Conservation (phyloP, 2,329 filamentous ascomycete genomes). For the Neofusicoccum laricinum region DNA sequence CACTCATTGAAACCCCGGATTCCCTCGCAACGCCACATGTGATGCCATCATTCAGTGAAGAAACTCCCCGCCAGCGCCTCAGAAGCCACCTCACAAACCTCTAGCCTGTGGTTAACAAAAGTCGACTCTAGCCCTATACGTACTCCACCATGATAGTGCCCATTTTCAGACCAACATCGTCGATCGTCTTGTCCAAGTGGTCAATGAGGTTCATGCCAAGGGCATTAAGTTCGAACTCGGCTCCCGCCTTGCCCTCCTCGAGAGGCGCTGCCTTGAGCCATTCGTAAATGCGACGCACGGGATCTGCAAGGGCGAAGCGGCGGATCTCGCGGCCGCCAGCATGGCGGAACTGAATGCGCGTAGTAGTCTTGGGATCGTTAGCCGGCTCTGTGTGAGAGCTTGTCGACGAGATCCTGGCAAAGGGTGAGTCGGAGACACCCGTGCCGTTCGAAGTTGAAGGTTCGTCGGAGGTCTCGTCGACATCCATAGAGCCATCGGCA, state of each 20-base stretch:
- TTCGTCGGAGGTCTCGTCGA: slow-evolving; percentile 24
- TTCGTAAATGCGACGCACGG: slow-evolving; percentile 83
- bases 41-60: background rate
- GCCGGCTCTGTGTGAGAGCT: slow-evolving; percentile 76
- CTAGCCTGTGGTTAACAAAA: background rate
- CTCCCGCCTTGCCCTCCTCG: slow-evolving; percentile 75
- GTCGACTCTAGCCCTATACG: slow-evolving; percentile 22
- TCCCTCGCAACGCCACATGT: slow-evolving; percentile 1
- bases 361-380: slow-evolving; percentile 67
- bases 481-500: slow-evolving; percentile 27
- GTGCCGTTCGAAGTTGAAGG: slow-evolving; percentile 26
- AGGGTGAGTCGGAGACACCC: slow-evolving; percentile 47
- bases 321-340: slow-evolving; percentile 81
- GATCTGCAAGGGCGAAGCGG: slow-evolving; percentile 74
- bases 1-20: background rate
- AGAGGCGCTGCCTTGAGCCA: slow-evolving; percentile 90
- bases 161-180: slow-evolving; percentile 82
- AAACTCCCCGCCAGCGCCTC: background rate
- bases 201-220: slow-evolving; percentile 86
- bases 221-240: slow-evolving; percentile 82
- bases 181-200: slow-evolving; percentile 68
- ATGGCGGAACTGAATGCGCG: slow-evolving; percentile 89
- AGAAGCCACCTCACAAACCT: background rate
- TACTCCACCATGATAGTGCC: slow-evolving; percentile 96
- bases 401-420: slow-evolving; percentile 68